Evolutionary conservation across 108 stramenopile genomes (phyloP), one percentile per base, ranked within the genome.

Genomic region (Discostella pseudostelligera): DNA sequence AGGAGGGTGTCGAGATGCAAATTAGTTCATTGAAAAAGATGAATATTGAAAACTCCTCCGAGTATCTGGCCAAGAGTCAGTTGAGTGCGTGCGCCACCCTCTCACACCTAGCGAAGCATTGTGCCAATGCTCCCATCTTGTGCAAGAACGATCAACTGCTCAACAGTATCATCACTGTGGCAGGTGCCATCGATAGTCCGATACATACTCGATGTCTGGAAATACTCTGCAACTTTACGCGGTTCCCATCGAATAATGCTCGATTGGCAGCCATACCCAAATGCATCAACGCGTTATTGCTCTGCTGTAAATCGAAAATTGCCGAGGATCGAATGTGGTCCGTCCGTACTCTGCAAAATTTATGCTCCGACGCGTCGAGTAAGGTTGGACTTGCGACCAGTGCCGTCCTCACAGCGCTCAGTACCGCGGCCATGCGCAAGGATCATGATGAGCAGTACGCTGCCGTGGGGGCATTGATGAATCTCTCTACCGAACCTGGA

Each of bases 131-230:
- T 69, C 75, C 78, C 6, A 1, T 67, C 2, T 59, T 90, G 36
- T 76, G 71, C 40, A 32, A 50, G 26, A 85, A 81, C 40, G 55
- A 62, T 14, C 22, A 57, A 12, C 42, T 90, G 53, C 59, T 87
- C 13, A 50, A 76, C 19, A 83, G 61, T 24, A n/a, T 86, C 14
- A 21, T 89, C n/a, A 19, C 61, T 20, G 61, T 87, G 22, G 66
- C 76, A 14, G 69, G 48, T 26, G 77, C 82, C 10, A 44, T 72
- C 37, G 67, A 80, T n/a, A 79, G 83, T 51, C 87, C 84, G 5
- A 62, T 90, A 20, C 87, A 89, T 69, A 83, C 86, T 22, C 88
- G 87, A 68, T 89, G 88, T 69, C 51, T 93, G 16, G 92, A 93
- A 62, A 87, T 88, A n/a, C n/a, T 93, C 21, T 83, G 84, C 62